A percentile compares a stretch with the other conserved stretches of the same genome.
Evolutionary conservation across 164 flowering plant species (phyloP).

Genomic region (Platanus orientalis): DNA sequence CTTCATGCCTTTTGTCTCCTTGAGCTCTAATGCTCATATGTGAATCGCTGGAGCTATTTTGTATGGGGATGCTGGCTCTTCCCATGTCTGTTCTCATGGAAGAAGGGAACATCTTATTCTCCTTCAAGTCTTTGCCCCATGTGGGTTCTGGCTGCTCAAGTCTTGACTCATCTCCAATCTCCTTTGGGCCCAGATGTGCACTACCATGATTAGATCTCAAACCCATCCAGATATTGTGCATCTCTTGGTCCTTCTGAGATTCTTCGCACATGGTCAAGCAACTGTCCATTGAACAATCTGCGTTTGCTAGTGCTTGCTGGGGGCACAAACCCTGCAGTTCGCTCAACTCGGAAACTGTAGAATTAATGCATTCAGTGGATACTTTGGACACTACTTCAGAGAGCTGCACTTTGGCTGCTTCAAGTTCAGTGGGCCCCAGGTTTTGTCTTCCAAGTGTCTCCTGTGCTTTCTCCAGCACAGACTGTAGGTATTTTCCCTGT

Average conservation of each 20-base stretch:
- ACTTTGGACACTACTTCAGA: conserved; percentile 74
- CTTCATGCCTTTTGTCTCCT: conserved; percentile 27
- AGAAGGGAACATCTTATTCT: conserved; percentile 28
- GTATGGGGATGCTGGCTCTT: conserved; percentile 23
- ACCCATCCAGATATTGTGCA: conserved; percentile 36
- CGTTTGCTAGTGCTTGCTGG: conserved; percentile 44
- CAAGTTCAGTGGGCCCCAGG: conserved; percentile 56
- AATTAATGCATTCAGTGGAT: conserved; percentile 60
- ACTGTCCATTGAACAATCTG: conserved; percentile 68
- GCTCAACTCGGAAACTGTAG: conserved; percentile 50
- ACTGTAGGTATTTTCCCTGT: conserved; percentile 83
- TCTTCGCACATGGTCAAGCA: conserved; percentile 76
- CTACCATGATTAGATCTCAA: conserved; percentile 29
- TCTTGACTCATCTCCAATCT: conserved; percentile 22
- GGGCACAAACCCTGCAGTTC: conserved; percentile 41
- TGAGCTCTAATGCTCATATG: conserved; percentile 55
- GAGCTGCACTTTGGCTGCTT: conserved; percentile 72
- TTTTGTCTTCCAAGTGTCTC: conserved; percentile 83
- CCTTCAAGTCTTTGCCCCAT: conserved; percentile 37
- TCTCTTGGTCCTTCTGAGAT: conserved; percentile 53
- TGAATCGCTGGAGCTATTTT: conserved; percentile 33
- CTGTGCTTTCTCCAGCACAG: conserved; percentile 87
- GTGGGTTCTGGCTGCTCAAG: conserved; percentile 22
- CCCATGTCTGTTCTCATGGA: conserved; percentile 25
- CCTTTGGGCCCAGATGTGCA: conserved; percentile 26